Conservation (phyloP, 805 yeast species). For the Ascoidea asiatica region DNA sequence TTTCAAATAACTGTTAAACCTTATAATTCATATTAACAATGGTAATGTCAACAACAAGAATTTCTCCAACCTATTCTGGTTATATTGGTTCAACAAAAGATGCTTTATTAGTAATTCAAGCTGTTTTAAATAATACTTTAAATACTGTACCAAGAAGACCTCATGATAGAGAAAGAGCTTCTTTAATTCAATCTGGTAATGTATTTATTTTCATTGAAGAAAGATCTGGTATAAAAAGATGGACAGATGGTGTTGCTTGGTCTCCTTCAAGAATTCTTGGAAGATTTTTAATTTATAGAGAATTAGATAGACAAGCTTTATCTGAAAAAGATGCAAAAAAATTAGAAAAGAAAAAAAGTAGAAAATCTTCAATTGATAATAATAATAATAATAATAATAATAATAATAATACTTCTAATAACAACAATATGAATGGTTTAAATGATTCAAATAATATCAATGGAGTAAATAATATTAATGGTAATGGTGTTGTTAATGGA, state of each 20-base stretch:
- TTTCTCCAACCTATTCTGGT: constrained; percentile 19
- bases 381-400: no score
- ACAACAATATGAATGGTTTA: background rate
- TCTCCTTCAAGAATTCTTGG: constrained; percentile 83
- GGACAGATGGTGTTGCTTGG: constrained; percentile 98
- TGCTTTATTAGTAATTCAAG: constrained; percentile 71
- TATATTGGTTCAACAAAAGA: constrained; percentile 74
- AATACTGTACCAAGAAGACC: constrained; percentile 66
- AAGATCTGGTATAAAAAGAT: constrained; percentile 70
- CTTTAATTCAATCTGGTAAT: constrained; percentile 59
- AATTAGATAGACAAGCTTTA: constrained; percentile 32
- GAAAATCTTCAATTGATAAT: background rate
- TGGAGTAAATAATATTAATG: background rate
- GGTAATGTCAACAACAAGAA: constrained; percentile 1
- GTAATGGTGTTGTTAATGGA: constrained; percentile 6
- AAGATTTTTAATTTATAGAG: constrained; percentile 72
- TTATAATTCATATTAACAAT: no score
- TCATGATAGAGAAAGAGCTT: constrained; percentile 58
- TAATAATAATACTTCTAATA: background rate
- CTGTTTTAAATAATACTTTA: constrained; percentile 49
- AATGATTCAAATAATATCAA: no score
- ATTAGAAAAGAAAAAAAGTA: constrained; percentile 19
- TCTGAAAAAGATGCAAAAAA: constrained; percentile 30
- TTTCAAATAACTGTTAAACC: no score
- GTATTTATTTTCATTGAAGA: constrained; percentile 81